Percentiles rank a stretch among this genome's conserved stretches.
These are phyloP conservation scores for Xerocomellus chrysenteron DNA, from an alignment of 768 basidiomycete genomes.

Conservation along the genomic window DNA sequence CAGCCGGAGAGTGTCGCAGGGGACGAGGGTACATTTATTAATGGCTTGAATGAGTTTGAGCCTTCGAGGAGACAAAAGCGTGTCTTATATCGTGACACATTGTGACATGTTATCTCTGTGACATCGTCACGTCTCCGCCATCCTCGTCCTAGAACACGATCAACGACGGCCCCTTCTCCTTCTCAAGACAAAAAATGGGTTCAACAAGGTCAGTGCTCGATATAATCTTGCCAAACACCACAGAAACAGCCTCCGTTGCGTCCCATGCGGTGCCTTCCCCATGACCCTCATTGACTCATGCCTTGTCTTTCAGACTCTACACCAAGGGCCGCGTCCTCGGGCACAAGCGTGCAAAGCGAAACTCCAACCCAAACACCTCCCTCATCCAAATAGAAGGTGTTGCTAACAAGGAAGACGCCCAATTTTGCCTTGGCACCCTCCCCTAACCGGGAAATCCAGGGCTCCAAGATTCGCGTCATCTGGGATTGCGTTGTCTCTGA, in stretches of 20 bases:
- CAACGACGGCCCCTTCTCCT: conserved; percentile 21
- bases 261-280: conserved; percentile 1
- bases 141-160: conserved; percentile 17
- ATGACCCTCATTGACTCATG: neutral
- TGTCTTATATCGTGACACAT: conserved; percentile 12
- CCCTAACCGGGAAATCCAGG: conserved; percentile 87
- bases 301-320: conserved; percentile 77
- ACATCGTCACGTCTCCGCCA: conserved; percentile 26
- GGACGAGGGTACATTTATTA: conserved; percentile 48
- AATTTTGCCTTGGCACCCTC: conserved; percentile 89
- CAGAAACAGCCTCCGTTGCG: neutral
- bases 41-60: conserved; percentile 52
- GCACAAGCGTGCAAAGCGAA: conserved; percentile 98
- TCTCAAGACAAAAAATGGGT: conserved; percentile 59
- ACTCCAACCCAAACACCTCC: conserved; percentile 93
- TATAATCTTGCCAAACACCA: neutral
- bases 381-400: conserved; percentile 98
- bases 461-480: conserved; percentile 95
- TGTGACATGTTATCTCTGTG: conserved; percentile 27
- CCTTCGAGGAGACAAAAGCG: no score
- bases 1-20: conserved; percentile 45
- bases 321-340: conserved; percentile 95
- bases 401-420: conserved; percentile 86
- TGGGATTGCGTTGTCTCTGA: conserved; percentile 74
- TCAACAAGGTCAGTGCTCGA: conserved; percentile 68